phyloP scores from a whole-genome alignment of 805 yeast genomes.

The Monosporozyma aquatica region DNA sequence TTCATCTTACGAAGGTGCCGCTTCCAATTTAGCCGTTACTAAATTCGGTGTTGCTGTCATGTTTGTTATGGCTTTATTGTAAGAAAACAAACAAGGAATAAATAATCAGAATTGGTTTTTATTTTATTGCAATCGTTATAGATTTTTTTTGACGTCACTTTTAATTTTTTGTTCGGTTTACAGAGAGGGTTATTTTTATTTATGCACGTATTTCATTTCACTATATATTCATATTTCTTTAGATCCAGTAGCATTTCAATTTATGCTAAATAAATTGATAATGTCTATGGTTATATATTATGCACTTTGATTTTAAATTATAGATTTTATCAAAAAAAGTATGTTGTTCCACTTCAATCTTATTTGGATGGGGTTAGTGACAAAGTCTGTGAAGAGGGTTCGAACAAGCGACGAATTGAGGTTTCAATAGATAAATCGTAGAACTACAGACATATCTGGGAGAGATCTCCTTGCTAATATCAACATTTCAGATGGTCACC shows the following conservation, averaged over 20 bases:
- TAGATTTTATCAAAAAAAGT: not conserved
- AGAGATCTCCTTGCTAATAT: too few species aligned
- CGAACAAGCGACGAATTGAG: too few species aligned
- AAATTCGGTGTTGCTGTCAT: not conserved
- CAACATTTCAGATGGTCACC: too few species aligned
- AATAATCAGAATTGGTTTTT: not conserved
- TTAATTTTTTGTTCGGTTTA: not conserved
- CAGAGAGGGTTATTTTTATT: not conserved
- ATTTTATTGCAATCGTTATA: not conserved
- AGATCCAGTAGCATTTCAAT: not conserved
- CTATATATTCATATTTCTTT: not conserved
- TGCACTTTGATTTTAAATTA: not conserved
- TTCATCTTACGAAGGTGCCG: constrained; percentile 2
- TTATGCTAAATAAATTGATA: not conserved
- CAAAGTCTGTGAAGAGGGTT: too few species aligned
- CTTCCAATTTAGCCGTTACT: constrained; percentile 1
- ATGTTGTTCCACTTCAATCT: not conserved
- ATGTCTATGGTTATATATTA: not conserved
- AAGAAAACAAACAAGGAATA: not conserved
- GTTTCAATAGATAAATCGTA: too few species aligned
- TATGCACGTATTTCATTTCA: not conserved
- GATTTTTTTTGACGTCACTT: not conserved
- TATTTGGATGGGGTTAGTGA: too few species aligned
- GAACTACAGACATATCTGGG: too few species aligned
- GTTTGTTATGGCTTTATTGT: not conserved